Evolutionary conservation across 2,329 filamentous ascomycete genomes (phyloP).

Genomic region (Claviceps spartinae): DNA sequence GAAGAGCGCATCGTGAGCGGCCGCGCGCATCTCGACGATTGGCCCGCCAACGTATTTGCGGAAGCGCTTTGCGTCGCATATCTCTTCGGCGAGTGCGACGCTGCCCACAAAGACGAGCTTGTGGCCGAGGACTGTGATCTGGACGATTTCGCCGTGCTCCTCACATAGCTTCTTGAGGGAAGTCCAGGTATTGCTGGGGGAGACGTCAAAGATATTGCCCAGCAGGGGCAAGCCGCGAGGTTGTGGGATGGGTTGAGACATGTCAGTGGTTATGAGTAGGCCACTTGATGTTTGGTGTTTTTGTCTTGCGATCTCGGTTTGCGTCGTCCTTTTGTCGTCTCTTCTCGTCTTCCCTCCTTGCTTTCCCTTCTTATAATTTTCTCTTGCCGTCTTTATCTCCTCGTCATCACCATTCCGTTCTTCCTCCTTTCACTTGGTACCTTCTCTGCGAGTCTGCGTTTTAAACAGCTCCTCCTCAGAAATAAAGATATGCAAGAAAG

Average conservation of each 20-base stretch:
- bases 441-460: too few species aligned
- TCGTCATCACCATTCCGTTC: too few species aligned
- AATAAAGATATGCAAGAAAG: too few species aligned
- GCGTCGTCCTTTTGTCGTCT: not conserved
- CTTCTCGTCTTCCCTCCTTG: not conserved
- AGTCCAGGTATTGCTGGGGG: conserved; percentile 22
- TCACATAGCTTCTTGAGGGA: conserved; percentile 23
- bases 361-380: too few species aligned
- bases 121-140: conserved; percentile 21
- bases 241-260: conserved; percentile 22
- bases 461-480: too few species aligned
- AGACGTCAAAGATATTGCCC: conserved; percentile 23
- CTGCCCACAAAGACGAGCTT: conserved; percentile 32
- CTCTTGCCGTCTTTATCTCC: too few species aligned
- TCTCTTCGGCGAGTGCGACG: conserved; percentile 31
- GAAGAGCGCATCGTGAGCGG: conserved; percentile 39
- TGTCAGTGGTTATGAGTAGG: conserved; percentile 5
- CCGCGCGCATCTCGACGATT: conserved; percentile 35
- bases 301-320: not conserved
- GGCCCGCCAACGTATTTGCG: conserved; percentile 40
- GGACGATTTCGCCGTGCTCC: conserved; percentile 24
- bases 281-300: not conserved
- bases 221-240: conserved; percentile 22
- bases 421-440: too few species aligned
- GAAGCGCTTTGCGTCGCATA: conserved; percentile 40